Evolutionary conservation across 352 stramenopile genomes (phyloP).

Genomic region (Globisporangium splendens): DNA sequence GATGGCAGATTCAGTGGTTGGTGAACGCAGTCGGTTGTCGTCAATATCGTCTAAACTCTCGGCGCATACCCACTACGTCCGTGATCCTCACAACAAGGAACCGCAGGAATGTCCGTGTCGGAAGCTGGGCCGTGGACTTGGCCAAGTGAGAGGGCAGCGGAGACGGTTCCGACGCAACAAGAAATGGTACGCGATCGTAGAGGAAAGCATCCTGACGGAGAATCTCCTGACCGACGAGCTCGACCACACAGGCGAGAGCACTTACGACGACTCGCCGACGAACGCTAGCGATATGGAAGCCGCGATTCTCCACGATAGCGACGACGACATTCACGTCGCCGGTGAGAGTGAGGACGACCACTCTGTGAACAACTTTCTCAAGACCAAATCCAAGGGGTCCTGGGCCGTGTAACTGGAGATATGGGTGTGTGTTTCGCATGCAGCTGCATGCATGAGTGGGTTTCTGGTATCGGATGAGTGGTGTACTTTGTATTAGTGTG

Average conservation of each 20-base stretch:
- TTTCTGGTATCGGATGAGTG: background rate
- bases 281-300: conserved; percentile 18
- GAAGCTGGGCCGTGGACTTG: conserved; percentile 39
- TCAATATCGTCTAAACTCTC: conserved; percentile 25
- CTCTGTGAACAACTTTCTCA: background rate
- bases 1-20: background rate
- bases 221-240: conserved; percentile 27
- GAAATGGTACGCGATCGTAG: conserved; percentile 40
- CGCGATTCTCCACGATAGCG: conserved; percentile 21
- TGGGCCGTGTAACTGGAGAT: conserved; percentile 3
- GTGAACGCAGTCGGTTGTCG: conserved; percentile 17
- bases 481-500: no score
- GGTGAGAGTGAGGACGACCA: background rate
- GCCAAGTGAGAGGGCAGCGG: conserved; percentile 21
- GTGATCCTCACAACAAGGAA: conserved; percentile 13
- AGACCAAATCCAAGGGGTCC: background rate
- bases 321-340: background rate
- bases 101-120: conserved; percentile 37
- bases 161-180: conserved; percentile 49
- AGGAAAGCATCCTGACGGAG: conserved; percentile 32
- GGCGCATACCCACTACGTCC: conserved; percentile 13
- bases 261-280: conserved; percentile 25
- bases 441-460: background rate
- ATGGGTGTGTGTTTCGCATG: background rate
- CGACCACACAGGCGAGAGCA: conserved; percentile 22